Percentiles rank a stretch among this genome's conserved stretches.
These are phyloP conservation scores for Xylariaceae sp. DNA, from an alignment of 2,329 filamentous ascomycete species.

Conservation along the genomic window DNA sequence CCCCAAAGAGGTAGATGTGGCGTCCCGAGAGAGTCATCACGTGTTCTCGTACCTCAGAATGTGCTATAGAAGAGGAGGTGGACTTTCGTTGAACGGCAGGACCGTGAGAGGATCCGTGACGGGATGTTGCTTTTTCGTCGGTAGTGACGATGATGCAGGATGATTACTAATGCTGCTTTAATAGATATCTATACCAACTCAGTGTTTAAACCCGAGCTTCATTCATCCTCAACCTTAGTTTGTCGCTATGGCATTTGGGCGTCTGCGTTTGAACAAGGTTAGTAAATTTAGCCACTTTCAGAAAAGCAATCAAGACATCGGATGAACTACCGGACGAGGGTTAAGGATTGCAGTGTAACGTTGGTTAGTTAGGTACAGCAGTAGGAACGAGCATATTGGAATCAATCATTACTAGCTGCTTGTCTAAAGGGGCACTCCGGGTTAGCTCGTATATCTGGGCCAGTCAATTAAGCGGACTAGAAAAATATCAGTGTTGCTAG, in stretches of 20 bases:
- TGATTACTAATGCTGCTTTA: neutral
- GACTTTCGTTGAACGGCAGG: neutral
- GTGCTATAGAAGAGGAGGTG: neutral
- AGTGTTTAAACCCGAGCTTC: no score
- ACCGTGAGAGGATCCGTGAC: neutral
- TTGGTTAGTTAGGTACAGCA: no score
- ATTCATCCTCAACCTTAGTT: no score
- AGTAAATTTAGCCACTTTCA: no score
- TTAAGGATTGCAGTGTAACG: no score
- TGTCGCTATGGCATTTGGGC: no score
- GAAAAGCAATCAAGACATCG: no score
- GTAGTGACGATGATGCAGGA: neutral
- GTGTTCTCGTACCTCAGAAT: neutral
- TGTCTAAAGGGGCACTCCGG: neutral
- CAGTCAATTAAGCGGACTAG: neutral
- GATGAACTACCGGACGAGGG: no score
- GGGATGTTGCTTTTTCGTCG: neutral
- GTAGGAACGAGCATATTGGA: no score
- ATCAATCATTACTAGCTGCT: neutral
- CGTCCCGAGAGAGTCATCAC: constrained; percentile 17
- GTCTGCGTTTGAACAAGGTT: no score
- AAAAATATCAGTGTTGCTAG: neutral
- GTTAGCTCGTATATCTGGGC: no score
- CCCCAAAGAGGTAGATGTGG: constrained; percentile 48
- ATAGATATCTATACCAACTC: no score